Evolutionary conservation across 208 protist genomes (phyloP).

Genomic region (Kentomonas sorsogonicus): DNA sequence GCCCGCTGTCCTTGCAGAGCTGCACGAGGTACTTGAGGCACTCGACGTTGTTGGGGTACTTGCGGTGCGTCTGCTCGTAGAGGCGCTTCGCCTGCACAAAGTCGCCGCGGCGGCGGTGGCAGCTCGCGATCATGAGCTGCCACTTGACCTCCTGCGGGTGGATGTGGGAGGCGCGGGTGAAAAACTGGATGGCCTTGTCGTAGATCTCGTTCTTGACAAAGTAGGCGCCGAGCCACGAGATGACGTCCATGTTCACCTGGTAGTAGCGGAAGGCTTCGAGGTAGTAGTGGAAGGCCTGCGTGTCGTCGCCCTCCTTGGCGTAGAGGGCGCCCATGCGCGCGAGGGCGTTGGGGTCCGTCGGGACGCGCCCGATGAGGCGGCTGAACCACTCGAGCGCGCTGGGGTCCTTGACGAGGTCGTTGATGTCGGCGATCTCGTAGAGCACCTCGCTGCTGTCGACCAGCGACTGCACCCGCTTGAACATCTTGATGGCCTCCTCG

Average conservation of each 20-base stretch:
- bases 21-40: conserved; percentile 93
- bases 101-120: conserved; percentile 90
- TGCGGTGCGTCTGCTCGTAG: conserved; percentile 90
- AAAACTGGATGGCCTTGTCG: conserved; percentile 96
- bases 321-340: conserved; percentile 90
- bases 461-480: conserved; percentile 92
- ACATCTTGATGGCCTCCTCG: conserved; percentile 91
- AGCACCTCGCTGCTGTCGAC: conserved; percentile 93
- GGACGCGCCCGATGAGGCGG: conserved; percentile 83
- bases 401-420: conserved; percentile 75
- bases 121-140: conserved; percentile 95
- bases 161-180: conserved; percentile 94
- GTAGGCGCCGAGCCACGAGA: conserved; percentile 96
- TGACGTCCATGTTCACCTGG: conserved; percentile 96
- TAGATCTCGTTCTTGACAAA: conserved; percentile 96
- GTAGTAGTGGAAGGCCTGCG: conserved; percentile 94
- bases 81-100: conserved; percentile 89
- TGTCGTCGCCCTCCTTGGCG: conserved; percentile 88
- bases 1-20: conserved; percentile 88
- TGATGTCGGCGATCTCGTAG: conserved; percentile 94
- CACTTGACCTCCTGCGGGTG: conserved; percentile 95
- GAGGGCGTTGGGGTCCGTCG: conserved; percentile 93
- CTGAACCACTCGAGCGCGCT: conserved; percentile 77
- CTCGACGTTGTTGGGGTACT: conserved; percentile 94
- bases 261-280: conserved; percentile 95